Evolutionary conservation across 371 early-diverging fungal species (phyloP), one percentile per base, ranked within the genome.

Genomic region (Syncephalis plumigaleata): DNA sequence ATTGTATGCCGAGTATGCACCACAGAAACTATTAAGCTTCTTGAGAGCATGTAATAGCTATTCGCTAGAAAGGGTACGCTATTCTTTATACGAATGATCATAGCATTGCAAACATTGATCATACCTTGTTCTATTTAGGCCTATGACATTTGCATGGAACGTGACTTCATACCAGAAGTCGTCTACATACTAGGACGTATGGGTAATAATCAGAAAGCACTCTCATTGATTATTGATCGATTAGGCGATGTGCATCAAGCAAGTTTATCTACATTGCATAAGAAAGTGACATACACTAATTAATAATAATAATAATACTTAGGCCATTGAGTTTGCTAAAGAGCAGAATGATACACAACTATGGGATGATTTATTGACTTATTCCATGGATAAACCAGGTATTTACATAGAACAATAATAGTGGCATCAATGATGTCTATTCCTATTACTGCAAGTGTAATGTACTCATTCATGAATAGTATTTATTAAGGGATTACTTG

Each of bases 281-380:
- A n/a, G n/a, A n/a, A n/a, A n/a, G n/a, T n/a, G n/a, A n/a, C n/a
- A n/a, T n/a, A n/a, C 15, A 20, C 9, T 37, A 39, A 11, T 47
- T 40, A 16, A 2, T 47, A 26, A 23, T 46, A 15, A 13, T 39
- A 27, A 39, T 36, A n/a, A 31, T 45, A 23, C 18, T n/a, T 59
- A 87, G 74, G 97, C 97, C 0, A 94, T 97, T 51, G 90, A 91
- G 44, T 97, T 93, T 70, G 91, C 91, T 0, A 87, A 88, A 66
- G 91, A 93, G 44, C 93, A 95, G 65, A 84, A 87, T 49, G 95
- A 97, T 61, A 78, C 81, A 22, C 87, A 82, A 16, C 65, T 97
- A 43, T 97, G 97, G 97, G 84, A 88, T 54, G 95, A 94, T 58
- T 57, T 96, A 36, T 62, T 95, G 18, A 77, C 64, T 20, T 87